Evolutionary conservation across 2,329 filamentous ascomycete species (phyloP).

Genomic region (Cyanodermella asteris): DNA sequence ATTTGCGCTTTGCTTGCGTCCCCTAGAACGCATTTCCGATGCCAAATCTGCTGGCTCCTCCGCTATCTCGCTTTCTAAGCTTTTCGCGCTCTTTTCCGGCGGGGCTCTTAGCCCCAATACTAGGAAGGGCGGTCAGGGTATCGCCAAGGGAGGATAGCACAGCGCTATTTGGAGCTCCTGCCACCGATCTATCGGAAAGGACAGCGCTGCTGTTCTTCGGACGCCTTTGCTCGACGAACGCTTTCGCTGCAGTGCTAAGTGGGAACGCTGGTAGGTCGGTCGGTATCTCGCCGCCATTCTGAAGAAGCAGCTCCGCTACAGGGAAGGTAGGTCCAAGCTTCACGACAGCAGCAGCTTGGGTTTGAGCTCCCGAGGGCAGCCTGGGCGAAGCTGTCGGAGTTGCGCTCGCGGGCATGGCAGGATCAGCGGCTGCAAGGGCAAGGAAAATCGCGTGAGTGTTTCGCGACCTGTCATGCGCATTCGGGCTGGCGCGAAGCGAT

Average conservation of each 20-base stretch:
- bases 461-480: slow-evolving; percentile 63
- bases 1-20: too few relatives aligned
- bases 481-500: slow-evolving; percentile 69
- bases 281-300: slow-evolving; percentile 85
- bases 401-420: slow-evolving; percentile 44
- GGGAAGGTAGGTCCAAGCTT: slow-evolving; percentile 49
- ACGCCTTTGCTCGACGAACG: slow-evolving; percentile 64
- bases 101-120: too few relatives aligned
- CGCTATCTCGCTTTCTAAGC: too few relatives aligned
- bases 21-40: too few relatives aligned
- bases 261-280: slow-evolving; percentile 55
- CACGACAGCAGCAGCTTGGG: slow-evolving; percentile 14
- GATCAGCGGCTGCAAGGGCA: slow-evolving; percentile 79
- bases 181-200: too few relatives aligned
- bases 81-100: too few relatives aligned
- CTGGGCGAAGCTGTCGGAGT: slow-evolving; percentile 15
- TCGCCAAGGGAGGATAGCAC: too few relatives aligned
- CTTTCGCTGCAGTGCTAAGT: slow-evolving; percentile 54
- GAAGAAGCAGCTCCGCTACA: slow-evolving; percentile 71
- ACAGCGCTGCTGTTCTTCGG: slow-evolving; percentile 35
- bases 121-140: slow-evolving; percentile 39
- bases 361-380: slow-evolving; percentile 16
- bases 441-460: slow-evolving; percentile 79
- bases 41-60: too few relatives aligned
- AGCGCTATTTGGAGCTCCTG: too few relatives aligned